Evolutionary conservation across 768 basidiomycete species (phyloP).

Genomic region (Lanmaoa rubissima): DNA sequence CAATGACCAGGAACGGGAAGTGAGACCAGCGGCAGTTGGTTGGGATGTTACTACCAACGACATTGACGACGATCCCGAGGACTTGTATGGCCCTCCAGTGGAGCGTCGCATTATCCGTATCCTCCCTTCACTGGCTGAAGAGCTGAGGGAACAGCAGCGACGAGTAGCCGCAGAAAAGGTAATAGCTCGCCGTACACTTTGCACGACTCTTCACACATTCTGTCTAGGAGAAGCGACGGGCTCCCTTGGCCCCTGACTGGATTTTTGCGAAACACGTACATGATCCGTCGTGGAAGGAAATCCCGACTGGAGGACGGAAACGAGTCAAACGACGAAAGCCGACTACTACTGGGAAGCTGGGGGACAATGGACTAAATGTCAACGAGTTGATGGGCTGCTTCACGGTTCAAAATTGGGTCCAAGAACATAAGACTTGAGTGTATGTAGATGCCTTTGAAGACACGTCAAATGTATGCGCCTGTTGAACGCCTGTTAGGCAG

Average conservation of each 20-base stretch:
- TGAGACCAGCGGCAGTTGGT: background rate
- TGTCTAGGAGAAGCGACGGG: conserved; percentile 15
- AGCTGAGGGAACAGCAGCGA: conserved; percentile 24
- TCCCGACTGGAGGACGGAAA: conserved; percentile 1
- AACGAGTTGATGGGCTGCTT: conserved; percentile 19
- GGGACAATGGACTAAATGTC: conserved; percentile 11
- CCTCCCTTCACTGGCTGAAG: conserved; percentile 25
- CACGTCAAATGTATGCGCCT: background rate
- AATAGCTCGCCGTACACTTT: background rate
- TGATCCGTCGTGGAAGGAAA: conserved; percentile 19
- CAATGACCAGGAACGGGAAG: background rate
- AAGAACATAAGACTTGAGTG: conserved; percentile 6
- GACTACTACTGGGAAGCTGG: conserved; percentile 10
- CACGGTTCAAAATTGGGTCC: conserved; percentile 14
- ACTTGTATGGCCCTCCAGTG: conserved; percentile 29
- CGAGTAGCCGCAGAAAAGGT: conserved; percentile 17
- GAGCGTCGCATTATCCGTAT: conserved; percentile 27
- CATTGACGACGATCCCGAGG: conserved; percentile 24
- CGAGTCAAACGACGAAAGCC: conserved; percentile 13
- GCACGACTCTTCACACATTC: background rate
- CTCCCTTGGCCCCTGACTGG: conserved; percentile 25
- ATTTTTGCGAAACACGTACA: conserved; percentile 18
- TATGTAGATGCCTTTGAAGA: background rate
- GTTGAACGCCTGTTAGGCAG: too few relatives aligned
- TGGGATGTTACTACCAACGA: background rate